Evolutionary conservation across 257 asterid genomes (phyloP), one percentile per base, ranked within the genome.

Genomic region (Rehmannia glutinosa): DNA sequence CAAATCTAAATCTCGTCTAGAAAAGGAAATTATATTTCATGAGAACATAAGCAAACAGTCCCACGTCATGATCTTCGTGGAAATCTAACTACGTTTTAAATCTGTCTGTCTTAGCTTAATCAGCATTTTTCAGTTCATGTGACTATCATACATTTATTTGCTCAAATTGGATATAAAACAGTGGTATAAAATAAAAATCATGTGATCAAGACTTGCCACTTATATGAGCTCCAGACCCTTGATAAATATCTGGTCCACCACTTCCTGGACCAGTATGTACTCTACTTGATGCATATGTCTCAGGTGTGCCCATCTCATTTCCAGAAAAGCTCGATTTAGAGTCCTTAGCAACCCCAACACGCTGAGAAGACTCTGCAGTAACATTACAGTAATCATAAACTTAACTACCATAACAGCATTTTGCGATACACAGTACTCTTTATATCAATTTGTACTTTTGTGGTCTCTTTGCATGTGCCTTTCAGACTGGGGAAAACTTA

Each of bases 191-290:
- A 50, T 59, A 61, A 71, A 39, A 58, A 36, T 52, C 33, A 41
- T 66, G 33, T 41, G 39, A 16, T 23, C 73, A 46, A 49, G 25
- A 63, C 77, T 77, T 74, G 69, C 92, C 84, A 30, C 77, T 74
- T 13, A 76, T 58, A 72, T 77, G 85, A 28, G 92, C 66, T 12
- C 77, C 71, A 69, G 90, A 79, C 61, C 80, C 89, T 70, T 83
- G 93, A 85, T 82, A 80, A 24, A 78, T 65, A 74, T 81, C 96
- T 70, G 88, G 93, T 53, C 91, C 95, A 36, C 81, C 75, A 73
- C 83, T 74, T 67, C 82, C 84, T 43, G 82, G 77, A 25, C 86
- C 90, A 28, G 73, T 66, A 68, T 73, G 86, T 6, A 64, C 68
- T 82, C 88, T 76, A 70, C 82, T 78, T 56, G 96, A 74, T 71